Conservation (phyloP, 352 stramenopile genomes). For the Globisporangium cederbergense region DNA sequence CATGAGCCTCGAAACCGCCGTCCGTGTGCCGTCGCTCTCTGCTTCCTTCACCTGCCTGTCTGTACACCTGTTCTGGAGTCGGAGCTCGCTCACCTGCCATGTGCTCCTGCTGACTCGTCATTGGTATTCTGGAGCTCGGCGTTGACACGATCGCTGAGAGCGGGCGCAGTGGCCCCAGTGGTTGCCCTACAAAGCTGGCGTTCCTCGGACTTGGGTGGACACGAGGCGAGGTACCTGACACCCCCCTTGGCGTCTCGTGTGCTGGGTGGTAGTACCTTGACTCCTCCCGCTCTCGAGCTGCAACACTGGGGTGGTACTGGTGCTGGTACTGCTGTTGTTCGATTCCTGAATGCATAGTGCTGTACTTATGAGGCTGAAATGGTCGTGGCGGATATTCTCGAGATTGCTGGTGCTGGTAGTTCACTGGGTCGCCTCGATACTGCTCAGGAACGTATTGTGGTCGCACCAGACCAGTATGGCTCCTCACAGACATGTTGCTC, state of each 20-base stretch:
- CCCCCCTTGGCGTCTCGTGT: background rate
- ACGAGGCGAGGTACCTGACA: background rate
- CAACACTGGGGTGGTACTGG: background rate
- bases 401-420: background rate
- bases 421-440: background rate
- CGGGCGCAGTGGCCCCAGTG: conserved; percentile 3
- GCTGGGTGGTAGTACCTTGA: background rate
- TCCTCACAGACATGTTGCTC: background rate
- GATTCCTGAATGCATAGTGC: background rate
- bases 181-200: background rate
- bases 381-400: background rate
- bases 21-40: background rate
- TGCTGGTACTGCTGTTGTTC: conserved; percentile 2
- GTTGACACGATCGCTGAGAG: conserved; percentile 10
- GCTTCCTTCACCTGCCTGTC: background rate
- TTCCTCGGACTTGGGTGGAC: background rate
- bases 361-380: background rate
- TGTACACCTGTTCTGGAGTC: background rate
- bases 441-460: background rate
- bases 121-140: conserved; percentile 5
- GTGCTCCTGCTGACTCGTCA: background rate
- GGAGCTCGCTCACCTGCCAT: background rate
- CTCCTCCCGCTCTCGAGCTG: background rate
- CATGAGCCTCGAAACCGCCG: background rate
- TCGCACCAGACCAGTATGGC: background rate